A percentile compares a stretch with the other conserved stretches of the same genome.
phyloP scores from a whole-genome alignment of 768 basidiomycete species.

The Roridomyces roridus region DNA sequence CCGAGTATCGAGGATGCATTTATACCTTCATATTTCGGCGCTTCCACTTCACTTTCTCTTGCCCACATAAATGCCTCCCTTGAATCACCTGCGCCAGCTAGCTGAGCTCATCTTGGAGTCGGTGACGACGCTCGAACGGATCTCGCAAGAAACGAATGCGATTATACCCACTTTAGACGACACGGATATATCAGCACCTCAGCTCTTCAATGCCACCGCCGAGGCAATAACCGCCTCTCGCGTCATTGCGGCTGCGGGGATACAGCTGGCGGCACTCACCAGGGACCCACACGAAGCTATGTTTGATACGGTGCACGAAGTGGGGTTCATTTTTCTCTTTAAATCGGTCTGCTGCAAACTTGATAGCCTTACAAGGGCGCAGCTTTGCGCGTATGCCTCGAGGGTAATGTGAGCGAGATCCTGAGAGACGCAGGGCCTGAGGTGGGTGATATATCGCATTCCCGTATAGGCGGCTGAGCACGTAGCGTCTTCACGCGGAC shows the following conservation, averaged over 20 bases:
- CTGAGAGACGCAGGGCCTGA: slow-evolving; percentile 41
- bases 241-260: slow-evolving; percentile 35
- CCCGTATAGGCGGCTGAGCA: too few relatives aligned
- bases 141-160: too few relatives aligned
- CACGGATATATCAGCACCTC: too few relatives aligned
- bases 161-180: too few relatives aligned
- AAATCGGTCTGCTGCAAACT: neutral
- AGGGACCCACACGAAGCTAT: slow-evolving; percentile 3
- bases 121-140: too few relatives aligned
- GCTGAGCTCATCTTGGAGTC: too few relatives aligned
- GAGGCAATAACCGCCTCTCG: slow-evolving; percentile 32
- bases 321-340: slow-evolving; percentile 13
- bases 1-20: too few relatives aligned
- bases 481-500: slow-evolving; percentile 38
- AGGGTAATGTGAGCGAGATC: slow-evolving; percentile 41
- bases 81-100: too few relatives aligned
- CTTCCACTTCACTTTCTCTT: too few relatives aligned
- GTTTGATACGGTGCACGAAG: slow-evolving; percentile 26
- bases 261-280: slow-evolving; percentile 32
- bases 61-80: too few relatives aligned
- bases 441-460: too few relatives aligned
- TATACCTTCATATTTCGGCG: too few relatives aligned
- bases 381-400: slow-evolving; percentile 33
- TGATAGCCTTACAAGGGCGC: slow-evolving; percentile 19
- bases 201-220: slow-evolving; percentile 29